Conservation (phyloP, 345 rosid genomes). For the Iberis pinnata region DNA sequence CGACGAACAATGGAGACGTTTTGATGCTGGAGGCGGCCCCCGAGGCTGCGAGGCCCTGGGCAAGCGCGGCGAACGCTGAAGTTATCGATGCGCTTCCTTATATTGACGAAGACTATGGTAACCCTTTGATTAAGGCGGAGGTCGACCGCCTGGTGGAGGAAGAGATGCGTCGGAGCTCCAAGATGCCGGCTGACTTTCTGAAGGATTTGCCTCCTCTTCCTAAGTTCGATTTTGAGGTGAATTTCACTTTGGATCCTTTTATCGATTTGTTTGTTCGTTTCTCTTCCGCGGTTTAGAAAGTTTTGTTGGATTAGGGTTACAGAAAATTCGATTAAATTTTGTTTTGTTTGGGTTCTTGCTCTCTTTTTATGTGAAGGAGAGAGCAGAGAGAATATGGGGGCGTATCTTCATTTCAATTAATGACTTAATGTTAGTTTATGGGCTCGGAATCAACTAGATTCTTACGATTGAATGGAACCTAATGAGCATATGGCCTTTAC, state of each 20-base stretch:
- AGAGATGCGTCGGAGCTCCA: slow-evolving; percentile 90
- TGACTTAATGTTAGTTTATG: background rate
- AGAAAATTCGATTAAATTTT: background rate
- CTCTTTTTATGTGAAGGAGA: background rate
- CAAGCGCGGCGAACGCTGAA: slow-evolving; percentile 51
- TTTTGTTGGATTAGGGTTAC: slow-evolving; percentile 11
- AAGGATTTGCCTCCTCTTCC: slow-evolving; percentile 72
- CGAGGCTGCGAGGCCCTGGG: slow-evolving; percentile 58
- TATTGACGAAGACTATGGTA: slow-evolving; percentile 85
- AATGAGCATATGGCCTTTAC: slow-evolving; percentile 3
- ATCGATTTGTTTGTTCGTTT: slow-evolving; percentile 12
- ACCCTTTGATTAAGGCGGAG: slow-evolving; percentile 66
- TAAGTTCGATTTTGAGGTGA: slow-evolving; percentile 62
- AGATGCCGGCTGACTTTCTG: slow-evolving; percentile 85
- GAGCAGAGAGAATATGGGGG: too few relatives aligned
- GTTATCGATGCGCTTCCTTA: slow-evolving; percentile 87
- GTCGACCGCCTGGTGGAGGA: slow-evolving; percentile 87
- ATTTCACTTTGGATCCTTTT: background rate
- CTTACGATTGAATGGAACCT: slow-evolving; percentile 12
- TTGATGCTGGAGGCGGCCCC: slow-evolving; percentile 81
- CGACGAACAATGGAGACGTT: slow-evolving; percentile 43
- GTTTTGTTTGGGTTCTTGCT: slow-evolving; percentile 8
- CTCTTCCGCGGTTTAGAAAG: background rate
- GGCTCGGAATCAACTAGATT: slow-evolving; percentile 3
- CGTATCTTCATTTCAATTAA: background rate